phyloP scores from a whole-genome alignment of 495 filamentous ascomycete genomes.

The Podospora appendiculata region DNA sequence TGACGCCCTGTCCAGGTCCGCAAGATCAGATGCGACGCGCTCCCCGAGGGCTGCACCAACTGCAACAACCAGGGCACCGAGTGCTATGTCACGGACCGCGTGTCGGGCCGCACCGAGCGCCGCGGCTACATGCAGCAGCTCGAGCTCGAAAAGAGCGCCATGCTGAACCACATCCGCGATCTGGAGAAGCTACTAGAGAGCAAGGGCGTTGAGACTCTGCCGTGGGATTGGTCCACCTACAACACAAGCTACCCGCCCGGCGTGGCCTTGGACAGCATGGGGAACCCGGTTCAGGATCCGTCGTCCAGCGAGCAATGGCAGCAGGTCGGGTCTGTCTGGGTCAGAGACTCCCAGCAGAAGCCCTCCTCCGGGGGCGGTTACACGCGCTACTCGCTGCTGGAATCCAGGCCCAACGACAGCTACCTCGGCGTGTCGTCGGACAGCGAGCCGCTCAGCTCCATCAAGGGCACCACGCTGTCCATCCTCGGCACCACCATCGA shows the following conservation, averaged over 20 bases:
- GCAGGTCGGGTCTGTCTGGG: constrained; percentile 42
- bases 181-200: constrained; percentile 39
- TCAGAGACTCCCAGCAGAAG: constrained; percentile 26
- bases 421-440: constrained; percentile 65
- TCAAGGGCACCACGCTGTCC: constrained; percentile 64
- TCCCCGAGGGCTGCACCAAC: constrained; percentile 63
- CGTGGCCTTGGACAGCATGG: constrained; percentile 15
- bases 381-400: constrained; percentile 19
- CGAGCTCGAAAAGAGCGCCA: constrained; percentile 48
- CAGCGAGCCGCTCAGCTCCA: constrained; percentile 59
- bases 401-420: constrained; percentile 50
- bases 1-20: constrained; percentile 48
- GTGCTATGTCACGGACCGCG: constrained; percentile 78
- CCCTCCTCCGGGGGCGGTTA: constrained; percentile 2
- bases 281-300: constrained; percentile 22
- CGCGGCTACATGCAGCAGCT: constrained; percentile 66
- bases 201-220: constrained; percentile 31
- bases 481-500: constrained; percentile 73
- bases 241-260: constrained; percentile 23
- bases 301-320: constrained; percentile 31
- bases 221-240: constrained; percentile 24
- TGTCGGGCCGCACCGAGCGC: constrained; percentile 73
- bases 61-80: constrained; percentile 63
- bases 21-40: constrained; percentile 76
- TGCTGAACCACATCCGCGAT: constrained; percentile 42